Conservation (phyloP, 1,139 yeast genomes). For the Taphrina populina region DNA sequence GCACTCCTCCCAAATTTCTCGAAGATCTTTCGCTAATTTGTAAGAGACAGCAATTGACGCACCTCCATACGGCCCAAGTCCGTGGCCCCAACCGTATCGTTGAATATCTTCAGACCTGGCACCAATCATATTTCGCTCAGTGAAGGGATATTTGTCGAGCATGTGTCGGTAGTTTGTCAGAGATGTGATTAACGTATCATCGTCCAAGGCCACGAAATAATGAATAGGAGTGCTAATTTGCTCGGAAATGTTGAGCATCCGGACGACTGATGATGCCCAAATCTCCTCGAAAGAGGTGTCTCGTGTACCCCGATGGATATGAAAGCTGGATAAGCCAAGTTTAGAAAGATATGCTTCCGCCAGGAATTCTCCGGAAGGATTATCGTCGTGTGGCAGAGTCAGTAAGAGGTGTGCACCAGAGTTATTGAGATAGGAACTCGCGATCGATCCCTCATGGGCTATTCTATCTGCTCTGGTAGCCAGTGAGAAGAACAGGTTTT, state of each 20-base stretch:
- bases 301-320: neutral
- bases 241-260: neutral
- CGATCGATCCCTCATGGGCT: neutral
- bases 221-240: neutral
- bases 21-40: neutral
- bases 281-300: conserved; percentile 7
- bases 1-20: conserved; percentile 9
- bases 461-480: conserved; percentile 8
- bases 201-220: conserved; percentile 2
- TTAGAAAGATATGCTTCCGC: conserved; percentile 6
- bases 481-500: conserved; percentile 6
- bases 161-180: conserved; percentile 3
- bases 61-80: conserved; percentile 8
- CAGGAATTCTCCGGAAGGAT: conserved; percentile 9
- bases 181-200: conserved; percentile 5
- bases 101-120: conserved; percentile 11
- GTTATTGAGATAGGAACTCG: conserved; percentile 2
- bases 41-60: conserved; percentile 3
- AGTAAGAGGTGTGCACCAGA: conserved; percentile 9
- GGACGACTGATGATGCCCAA: conserved; percentile 1
- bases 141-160: conserved; percentile 5
- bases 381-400: conserved; percentile 10
- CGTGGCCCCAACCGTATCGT: conserved; percentile 17
- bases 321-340: conserved; percentile 6
- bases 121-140: neutral